Evolutionary conservation across 495 filamentous ascomycete genomes (phyloP).

Genomic region (Aspergillus asperescens): DNA sequence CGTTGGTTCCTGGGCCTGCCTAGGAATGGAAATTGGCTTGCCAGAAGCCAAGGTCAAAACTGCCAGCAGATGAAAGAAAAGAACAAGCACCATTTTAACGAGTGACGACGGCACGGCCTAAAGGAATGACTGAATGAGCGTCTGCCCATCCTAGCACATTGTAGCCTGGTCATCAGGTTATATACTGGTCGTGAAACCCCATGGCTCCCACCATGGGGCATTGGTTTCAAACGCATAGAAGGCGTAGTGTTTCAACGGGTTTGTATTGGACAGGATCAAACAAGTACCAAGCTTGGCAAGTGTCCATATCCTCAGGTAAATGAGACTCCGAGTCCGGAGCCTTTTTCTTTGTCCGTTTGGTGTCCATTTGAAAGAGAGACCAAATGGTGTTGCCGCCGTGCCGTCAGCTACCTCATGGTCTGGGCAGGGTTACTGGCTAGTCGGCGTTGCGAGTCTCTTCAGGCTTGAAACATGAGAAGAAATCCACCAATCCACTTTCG

Average conservation of each 20-base stretch:
- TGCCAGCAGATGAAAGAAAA: conserved; percentile 13
- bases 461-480: background rate
- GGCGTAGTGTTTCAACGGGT: background rate
- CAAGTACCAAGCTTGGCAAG: background rate
- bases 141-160: background rate
- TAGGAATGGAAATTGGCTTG: conserved; percentile 18
- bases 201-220: background rate
- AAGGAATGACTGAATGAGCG: conserved; percentile 5
- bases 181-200: background rate
- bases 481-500: background rate
- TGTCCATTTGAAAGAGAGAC: no score
- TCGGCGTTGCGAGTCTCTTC: background rate
- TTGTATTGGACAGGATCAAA: background rate
- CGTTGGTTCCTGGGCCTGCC: conserved; percentile 13
- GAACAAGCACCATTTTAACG: conserved; percentile 16
- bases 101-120: background rate
- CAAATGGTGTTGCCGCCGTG: no score
- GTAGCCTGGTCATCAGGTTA: background rate
- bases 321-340: no score
- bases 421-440: background rate
- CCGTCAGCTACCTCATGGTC: background rate
- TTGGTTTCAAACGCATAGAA: background rate
- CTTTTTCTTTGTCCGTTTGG: background rate
- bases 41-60: conserved; percentile 21
- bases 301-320: background rate